These are phyloP conservation scores for Nannochloropsis gaditana DNA, from an alignment of 108 stramenopile species.

Conservation along the genomic window DNA sequence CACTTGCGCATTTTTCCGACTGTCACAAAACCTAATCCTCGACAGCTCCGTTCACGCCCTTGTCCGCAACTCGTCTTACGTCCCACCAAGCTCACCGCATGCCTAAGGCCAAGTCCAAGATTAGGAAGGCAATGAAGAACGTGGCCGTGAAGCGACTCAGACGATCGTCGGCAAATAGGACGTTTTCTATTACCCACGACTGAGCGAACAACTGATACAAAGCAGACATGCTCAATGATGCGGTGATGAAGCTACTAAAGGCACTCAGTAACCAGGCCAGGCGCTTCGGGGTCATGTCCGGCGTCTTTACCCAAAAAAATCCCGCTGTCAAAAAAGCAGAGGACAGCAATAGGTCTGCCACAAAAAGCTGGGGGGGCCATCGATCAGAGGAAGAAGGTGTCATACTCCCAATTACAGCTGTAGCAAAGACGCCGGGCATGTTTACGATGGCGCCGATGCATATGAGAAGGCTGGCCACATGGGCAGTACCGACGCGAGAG, in stretches of 20 bases:
- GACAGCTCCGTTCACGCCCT: no score
- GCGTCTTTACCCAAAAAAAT: background rate
- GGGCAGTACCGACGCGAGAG: no score
- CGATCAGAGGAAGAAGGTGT: background rate
- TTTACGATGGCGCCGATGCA: no score
- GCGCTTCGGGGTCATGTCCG: background rate
- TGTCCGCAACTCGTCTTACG: no score
- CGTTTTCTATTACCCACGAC: background rate
- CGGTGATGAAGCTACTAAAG: slow-evolving; percentile 14
- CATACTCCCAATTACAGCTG: no score
- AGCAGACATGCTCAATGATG: slow-evolving; percentile 1
- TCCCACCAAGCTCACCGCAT: background rate
- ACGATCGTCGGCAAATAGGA: background rate
- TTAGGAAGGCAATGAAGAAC: background rate
- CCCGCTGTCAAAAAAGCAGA: slow-evolving; percentile 9
- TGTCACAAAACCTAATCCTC: no score
- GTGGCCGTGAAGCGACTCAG: background rate
- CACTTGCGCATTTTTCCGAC: no score
- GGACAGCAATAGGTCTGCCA: background rate
- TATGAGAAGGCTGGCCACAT: no score
- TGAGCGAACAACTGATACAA: background rate
- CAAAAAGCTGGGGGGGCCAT: background rate
- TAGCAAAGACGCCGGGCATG: no score
- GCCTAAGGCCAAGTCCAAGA: background rate
- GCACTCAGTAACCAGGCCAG: slow-evolving; percentile 3